These are phyloP conservation scores for Radiomyces spectabilis DNA, from an alignment of 192 early-diverging fungal genomes.

Conservation along the genomic window DNA sequence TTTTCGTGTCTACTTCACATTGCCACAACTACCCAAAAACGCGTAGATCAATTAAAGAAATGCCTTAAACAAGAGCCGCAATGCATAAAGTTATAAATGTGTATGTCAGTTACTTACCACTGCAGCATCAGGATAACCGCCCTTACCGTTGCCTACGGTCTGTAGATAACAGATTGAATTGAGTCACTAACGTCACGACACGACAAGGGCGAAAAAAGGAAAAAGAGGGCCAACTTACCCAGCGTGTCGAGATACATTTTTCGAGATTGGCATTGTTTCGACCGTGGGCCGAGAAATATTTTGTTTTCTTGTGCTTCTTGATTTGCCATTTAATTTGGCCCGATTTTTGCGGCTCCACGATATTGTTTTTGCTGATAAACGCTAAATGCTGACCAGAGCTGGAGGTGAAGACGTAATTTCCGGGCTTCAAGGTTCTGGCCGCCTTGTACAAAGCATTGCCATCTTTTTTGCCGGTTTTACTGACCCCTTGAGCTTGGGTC, in stretches of 20 bases:
- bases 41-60: background rate
- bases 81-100: too few species aligned
- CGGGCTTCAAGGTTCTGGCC: background rate
- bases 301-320: constrained; percentile 9
- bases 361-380: background rate
- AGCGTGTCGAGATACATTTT: constrained; percentile 23
- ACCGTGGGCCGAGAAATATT: constrained; percentile 15
- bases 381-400: background rate
- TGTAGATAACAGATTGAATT: background rate
- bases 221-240: too few species aligned
- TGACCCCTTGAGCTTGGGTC: constrained; percentile 4
- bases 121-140: constrained; percentile 20
- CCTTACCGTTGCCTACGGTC: background rate
- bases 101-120: constrained; percentile 9
- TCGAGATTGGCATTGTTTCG: constrained; percentile 6
- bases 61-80: too few species aligned
- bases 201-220: too few species aligned
- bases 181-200: too few species aligned
- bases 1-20: constrained; percentile 13
- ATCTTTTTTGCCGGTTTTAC: constrained; percentile 13
- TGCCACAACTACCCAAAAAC: constrained; percentile 16
- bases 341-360: background rate
- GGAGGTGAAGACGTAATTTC: constrained; percentile 6
- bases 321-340: constrained; percentile 1
- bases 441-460: constrained; percentile 7